Evolutionary conservation across 2,329 filamentous ascomycete genomes (phyloP).

Genomic region (Verticillium albo-atrum): DNA sequence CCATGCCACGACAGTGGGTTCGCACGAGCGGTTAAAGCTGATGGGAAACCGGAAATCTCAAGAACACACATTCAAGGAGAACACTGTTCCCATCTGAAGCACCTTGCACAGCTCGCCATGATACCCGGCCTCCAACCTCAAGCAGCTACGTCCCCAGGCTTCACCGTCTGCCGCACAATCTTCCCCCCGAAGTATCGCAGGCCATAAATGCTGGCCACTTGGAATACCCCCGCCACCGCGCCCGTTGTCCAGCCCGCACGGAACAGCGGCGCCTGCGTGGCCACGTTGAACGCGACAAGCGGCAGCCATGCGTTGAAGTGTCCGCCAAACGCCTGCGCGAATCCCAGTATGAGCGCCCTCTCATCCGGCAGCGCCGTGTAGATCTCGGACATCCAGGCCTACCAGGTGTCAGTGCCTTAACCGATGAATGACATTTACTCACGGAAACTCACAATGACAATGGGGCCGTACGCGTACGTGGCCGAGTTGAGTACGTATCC

Average conservation of each 20-base stretch:
- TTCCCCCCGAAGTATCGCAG: neutral
- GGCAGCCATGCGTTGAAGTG: neutral
- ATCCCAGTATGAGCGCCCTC: neutral
- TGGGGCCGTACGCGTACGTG: neutral
- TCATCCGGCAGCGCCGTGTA: neutral
- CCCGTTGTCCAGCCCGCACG: neutral
- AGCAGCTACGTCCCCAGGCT: too few species aligned
- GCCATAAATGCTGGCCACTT: neutral
- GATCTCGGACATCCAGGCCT: neutral
- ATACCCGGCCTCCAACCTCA: too few species aligned
- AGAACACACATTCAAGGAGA: too few species aligned
- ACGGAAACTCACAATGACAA: neutral
- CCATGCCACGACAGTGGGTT: too few species aligned
- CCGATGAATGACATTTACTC: neutral
- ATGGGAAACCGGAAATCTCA: too few species aligned
- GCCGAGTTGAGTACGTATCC: neutral
- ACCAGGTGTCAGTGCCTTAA: neutral
- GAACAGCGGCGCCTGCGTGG: neutral
- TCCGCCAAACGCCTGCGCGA: neutral
- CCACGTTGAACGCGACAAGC: neutral
- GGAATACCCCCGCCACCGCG: neutral
- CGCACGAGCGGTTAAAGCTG: too few species aligned
- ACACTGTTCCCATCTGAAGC: too few species aligned
- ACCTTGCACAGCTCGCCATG: too few species aligned
- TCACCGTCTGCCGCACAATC: neutral